These are phyloP conservation scores for Ceratobasidium sp. DNA, from an alignment of 1,284 basidiomycete genomes.

Conservation along the genomic window DNA sequence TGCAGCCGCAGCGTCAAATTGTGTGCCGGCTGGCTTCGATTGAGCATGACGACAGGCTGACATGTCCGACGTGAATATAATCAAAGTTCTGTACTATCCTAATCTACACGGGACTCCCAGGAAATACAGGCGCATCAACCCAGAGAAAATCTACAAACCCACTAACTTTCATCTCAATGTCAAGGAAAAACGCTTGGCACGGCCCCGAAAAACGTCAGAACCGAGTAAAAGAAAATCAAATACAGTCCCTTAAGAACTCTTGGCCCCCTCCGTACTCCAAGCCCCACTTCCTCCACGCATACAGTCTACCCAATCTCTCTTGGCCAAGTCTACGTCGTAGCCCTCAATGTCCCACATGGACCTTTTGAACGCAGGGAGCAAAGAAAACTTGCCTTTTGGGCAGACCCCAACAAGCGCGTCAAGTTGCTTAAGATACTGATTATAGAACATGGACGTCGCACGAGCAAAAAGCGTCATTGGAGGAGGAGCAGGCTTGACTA, in stretches of 20 bases:
- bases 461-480: conserved; percentile 19
- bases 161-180: background rate
- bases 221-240: background rate
- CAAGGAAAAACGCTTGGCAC: background rate
- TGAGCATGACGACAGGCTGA: background rate
- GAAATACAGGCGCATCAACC: background rate
- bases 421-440: conserved; percentile 31
- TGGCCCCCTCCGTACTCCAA: background rate
- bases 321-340: background rate
- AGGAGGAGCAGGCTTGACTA: conserved; percentile 25
- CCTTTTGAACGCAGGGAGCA: conserved; percentile 20
- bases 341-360: conserved; percentile 28
- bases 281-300: conserved; percentile 22
- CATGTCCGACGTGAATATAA: background rate
- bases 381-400: conserved; percentile 9
- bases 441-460: conserved; percentile 30
- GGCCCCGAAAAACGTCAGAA: background rate
- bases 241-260: background rate
- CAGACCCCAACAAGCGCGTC: conserved; percentile 14
- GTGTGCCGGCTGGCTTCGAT: background rate
- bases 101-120: no score
- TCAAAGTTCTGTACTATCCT: no score
- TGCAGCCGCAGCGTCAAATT: background rate
- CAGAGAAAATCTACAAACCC: background rate
- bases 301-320: conserved; percentile 26